Base-by-base conservation (phyloP, 2,329 filamentous ascomycete species). In the Cladobotryum mycophilum region DNA sequence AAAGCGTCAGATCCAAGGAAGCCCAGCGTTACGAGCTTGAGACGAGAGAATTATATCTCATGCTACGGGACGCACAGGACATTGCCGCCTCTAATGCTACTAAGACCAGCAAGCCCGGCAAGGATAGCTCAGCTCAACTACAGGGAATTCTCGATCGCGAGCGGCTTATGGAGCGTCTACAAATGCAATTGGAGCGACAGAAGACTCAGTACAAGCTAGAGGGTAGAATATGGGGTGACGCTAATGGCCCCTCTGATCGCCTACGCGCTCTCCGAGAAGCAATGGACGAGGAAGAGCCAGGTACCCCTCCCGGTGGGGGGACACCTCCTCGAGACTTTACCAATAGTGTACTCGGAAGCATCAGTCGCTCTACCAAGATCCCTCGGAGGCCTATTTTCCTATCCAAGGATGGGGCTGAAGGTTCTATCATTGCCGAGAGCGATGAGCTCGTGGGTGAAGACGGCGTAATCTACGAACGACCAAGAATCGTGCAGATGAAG, bases 171-270 rank as follows among this genome's bases (percentile, higher is more conserved):
- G 88, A 90, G 64, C 85, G 91, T 48, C 78, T 99, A 51, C 91
- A 96, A 68, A 95, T 89, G 76, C 93, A 97, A 70, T 82, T 99
- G 40, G 92, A 97, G 73, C 80, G 93, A 56, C 92, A 96, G 57
- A 97, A 97, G 79, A 97, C 93, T 1, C 91, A 97, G 65, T 96
- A 89, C 70, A 96, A 96, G 70, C 81, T 99, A 33, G 93, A 97
- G 69, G 93, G 93, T 58, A 89, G 89, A 67, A 84, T 89, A 8
- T 96, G 92, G 87, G 85, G 85, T 55, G 88, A 95, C 55, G 74
- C 80, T 47, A 79, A 86, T 56, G 89, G 89, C 35, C 92, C 93
- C 12, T 96, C 90, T 41, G 93, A 99, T 70, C 85, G 91, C 61
- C 76, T 99, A 52, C 86, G 93, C 57, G 92, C 95, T 57, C 76